Evolutionary conservation across 1,284 basidiomycete species (phyloP).

Genomic region (Hypsizygus ulmarius): DNA sequence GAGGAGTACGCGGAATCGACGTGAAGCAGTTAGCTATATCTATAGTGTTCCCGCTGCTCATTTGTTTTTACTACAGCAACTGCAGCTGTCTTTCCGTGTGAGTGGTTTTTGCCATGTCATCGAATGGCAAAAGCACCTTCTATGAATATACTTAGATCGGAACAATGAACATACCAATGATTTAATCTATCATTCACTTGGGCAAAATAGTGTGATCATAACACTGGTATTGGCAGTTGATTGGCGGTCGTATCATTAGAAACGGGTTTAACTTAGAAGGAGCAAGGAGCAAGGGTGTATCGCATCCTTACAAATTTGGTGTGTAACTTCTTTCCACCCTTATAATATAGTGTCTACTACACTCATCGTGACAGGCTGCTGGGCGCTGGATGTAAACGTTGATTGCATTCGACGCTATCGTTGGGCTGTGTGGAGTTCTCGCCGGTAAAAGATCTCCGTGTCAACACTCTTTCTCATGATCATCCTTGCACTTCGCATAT

Average conservation of each 20-base stretch:
- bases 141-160: slow-evolving; percentile 35
- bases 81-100: slow-evolving; percentile 53
- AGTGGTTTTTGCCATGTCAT: slow-evolving; percentile 18
- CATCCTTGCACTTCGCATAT: slow-evolving; percentile 42
- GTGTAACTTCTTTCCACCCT: not conserved
- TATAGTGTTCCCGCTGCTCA: too few species aligned
- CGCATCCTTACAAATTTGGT: slow-evolving; percentile 59
- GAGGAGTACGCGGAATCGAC: slow-evolving; percentile 14
- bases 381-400: slow-evolving; percentile 59
- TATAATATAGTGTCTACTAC: not conserved
- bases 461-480: slow-evolving; percentile 40
- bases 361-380: slow-evolving; percentile 35
- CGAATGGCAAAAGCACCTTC: not conserved
- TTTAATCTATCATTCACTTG: slow-evolving; percentile 53
- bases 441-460: too few species aligned
- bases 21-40: not conserved
- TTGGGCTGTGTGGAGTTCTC: slow-evolving; percentile 68
- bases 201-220: slow-evolving; percentile 51
- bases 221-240: slow-evolving; percentile 52
- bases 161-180: slow-evolving; percentile 52
- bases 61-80: not conserved
- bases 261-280: slow-evolving; percentile 43
- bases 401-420: slow-evolving; percentile 61
- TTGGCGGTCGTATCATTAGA: slow-evolving; percentile 56
- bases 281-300: slow-evolving; percentile 56